Evolutionary conservation across 2,329 filamentous ascomycete species (phyloP).

Genomic region (Sarocladium kiliense): DNA sequence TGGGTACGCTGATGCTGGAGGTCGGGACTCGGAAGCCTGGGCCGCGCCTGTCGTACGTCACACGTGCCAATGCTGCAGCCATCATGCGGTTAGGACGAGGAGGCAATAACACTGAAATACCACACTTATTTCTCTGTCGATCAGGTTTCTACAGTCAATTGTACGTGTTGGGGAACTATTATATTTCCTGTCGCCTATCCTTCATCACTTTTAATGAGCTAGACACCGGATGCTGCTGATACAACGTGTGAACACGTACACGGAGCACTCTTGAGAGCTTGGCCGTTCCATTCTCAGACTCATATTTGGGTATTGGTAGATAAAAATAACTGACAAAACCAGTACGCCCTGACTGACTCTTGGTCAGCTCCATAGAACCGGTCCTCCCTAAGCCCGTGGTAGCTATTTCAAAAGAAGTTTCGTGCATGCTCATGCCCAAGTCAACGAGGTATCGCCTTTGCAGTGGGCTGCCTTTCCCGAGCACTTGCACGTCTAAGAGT

Average conservation of each 20-base stretch:
- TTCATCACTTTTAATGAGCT: too few species aligned
- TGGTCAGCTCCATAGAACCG: background rate
- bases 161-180: too few species aligned
- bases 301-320: constrained; percentile 6
- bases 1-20: background rate
- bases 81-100: background rate
- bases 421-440: background rate
- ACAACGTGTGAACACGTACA: too few species aligned
- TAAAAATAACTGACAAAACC: background rate
- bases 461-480: background rate
- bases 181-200: too few species aligned
- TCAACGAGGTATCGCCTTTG: background rate
- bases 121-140: too few species aligned
- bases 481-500: background rate
- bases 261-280: too few species aligned
- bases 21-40: background rate
- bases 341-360: background rate
- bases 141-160: too few species aligned
- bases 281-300: background rate
- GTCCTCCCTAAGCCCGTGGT: background rate
- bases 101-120: too few species aligned
- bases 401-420: background rate
- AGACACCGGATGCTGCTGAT: too few species aligned
- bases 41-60: background rate
- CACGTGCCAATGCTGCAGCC: background rate